Percentiles rank a stretch among this genome's conserved stretches.
These are phyloP conservation scores for Astrothelium macrocarpum DNA, from an alignment of 495 filamentous ascomycete genomes.

Conservation along the genomic window DNA sequence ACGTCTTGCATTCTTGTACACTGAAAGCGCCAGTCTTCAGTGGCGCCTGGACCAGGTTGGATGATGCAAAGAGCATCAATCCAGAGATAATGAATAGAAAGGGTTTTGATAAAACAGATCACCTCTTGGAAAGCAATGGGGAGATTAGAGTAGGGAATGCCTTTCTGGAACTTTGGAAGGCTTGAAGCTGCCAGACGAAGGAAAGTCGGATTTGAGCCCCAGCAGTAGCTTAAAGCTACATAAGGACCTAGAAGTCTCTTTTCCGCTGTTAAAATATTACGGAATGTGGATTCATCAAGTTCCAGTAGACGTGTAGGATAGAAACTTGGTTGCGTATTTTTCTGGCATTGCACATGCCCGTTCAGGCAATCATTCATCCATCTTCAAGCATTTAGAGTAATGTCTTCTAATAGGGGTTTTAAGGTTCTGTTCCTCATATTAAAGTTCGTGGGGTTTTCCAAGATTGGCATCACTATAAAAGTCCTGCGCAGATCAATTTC, in stretches of 20 bases:
- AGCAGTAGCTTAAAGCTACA: not conserved
- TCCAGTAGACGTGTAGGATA: not conserved
- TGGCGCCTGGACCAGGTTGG: constrained; percentile 27
- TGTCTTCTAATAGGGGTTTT: not conserved
- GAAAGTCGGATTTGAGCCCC: not conserved
- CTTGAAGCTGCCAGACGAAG: not conserved
- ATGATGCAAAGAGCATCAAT: constrained; percentile 40
- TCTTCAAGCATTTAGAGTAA: not conserved
- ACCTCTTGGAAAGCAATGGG: constrained; percentile 17
- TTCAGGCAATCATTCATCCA: not conserved
- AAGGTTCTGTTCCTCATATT: not conserved
- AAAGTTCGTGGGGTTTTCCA: not conserved
- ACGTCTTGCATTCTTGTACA: constrained; percentile 32
- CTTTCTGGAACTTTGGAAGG: not conserved
- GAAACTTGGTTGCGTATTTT: not conserved
- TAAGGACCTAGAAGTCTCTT: not conserved
- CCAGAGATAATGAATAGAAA: constrained; percentile 36
- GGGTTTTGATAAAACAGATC: constrained; percentile 21
- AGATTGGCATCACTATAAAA: not conserved
- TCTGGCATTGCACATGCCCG: not conserved
- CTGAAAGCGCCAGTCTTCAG: constrained; percentile 34
- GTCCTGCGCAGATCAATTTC: not conserved
- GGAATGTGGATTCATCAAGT: not conserved
- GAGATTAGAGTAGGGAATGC: not conserved
- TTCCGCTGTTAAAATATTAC: not conserved